Base-by-base conservation (phyloP, 768 basidiomycete genomes). In the Hericium erinaceus region DNA sequence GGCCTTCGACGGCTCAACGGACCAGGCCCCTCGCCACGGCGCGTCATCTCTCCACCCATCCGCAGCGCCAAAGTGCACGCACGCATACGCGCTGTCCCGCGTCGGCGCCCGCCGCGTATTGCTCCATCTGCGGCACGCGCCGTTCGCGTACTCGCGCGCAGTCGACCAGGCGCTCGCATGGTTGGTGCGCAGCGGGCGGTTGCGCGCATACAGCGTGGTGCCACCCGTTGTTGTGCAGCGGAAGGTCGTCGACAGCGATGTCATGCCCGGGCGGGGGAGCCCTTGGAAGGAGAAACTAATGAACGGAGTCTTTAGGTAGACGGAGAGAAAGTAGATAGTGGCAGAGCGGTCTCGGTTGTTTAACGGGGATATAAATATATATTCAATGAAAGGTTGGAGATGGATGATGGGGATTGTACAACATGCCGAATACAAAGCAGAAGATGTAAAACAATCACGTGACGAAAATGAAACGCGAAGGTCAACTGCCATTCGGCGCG, bases 121-220 rank as follows among this genome's bases (percentile, higher is more conserved):
- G 1, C 73, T 75, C 13, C 77, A 86, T 63, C 74, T 89, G 22
- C 78, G 74, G 0, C 73, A 85, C 60, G 75, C 84, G 1, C 78
- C 77, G 0, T 90, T 90, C 64, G 87, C 89, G 0, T 89, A 87
- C 64, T 88, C 87, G 15, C 80, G 89, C 8, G 83, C 87, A 0
- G 77, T 90, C 54, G 89, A 91, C 64, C 85, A 87, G 61, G 88
- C 86, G 2, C 71, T 84, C 16, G 74, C 81, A 4, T 87, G 85
- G 85, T 75, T 91, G 13, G 71, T 89, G 11, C 69, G 75, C 61
- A 81, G 74, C 56, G 74, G 76, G 8, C 73, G 80, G 48, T 61
- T 90, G 48, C 78, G 74, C 54, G 75, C 79, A 46, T 90, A 77
- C 62, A 86, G 84, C 0, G 67, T 89, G 16, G 82, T 87, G 0